Base-by-base conservation (phyloP, 345 rosid species). In the Eucalyptus coolabah region DNA sequence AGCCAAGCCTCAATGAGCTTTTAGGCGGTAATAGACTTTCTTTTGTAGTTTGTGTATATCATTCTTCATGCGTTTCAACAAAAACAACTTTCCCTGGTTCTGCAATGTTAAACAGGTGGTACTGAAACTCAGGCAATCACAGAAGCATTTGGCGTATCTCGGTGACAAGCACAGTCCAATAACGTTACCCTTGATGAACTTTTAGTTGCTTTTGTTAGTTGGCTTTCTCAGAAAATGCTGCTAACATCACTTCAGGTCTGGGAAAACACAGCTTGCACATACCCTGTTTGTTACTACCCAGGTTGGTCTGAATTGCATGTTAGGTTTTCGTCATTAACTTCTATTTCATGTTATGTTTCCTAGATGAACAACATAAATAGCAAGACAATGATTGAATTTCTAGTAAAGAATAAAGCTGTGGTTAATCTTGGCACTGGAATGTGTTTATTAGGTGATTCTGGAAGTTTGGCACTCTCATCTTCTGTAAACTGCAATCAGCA, bases 201-300 rank as follows among this genome's bases (percentile, higher is more conserved):
- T 56, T 56, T 56, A 56, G 28, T 23, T 9, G 63, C 63, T 56
- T 56, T 56, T 23, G 60, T 56, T 23, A 56, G 6, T 56, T 56
- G 28, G 63, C 24, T 23, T 56, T 56, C 30, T 56, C 13, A 56
- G 30, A 56, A 56, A 56, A 56, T 56, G 42, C 12, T 86, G 28
- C 30, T 32, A 67, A 69, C 30, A n/a, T 90, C 80, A 60, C 67
- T 91, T 91, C 93, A 96, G 98, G 94, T 97, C 96, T 89, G 99
- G 99, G 91, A 97, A 97, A 93, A 97, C 98, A 81, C 99, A 96
- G 90, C 95, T 97, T 63, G 99, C 99, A 47, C 98, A 96, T 93
- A 97, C 99, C 28, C 98, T 98, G 8, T 97, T 98, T 83, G 99
- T 97, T 82, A 93, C 97, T 47, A 96, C 99, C 56, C 99, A 96